Evolutionary conservation across 83 land plant genomes (phyloP).

Genomic region (Picea mariana): DNA sequence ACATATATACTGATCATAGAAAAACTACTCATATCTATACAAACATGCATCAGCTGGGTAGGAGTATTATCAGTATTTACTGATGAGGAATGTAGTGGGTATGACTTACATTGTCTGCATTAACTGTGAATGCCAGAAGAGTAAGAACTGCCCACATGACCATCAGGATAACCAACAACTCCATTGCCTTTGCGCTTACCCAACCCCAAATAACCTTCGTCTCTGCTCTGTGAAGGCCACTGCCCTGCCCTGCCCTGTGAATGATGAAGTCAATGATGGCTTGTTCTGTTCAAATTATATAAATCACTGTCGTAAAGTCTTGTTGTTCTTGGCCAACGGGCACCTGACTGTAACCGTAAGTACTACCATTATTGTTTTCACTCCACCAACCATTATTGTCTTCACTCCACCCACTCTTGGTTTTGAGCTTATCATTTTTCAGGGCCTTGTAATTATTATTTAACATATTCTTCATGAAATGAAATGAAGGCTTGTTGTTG

Average conservation of each 20-base stretch:
- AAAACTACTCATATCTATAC: no score
- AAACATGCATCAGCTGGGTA: no score
- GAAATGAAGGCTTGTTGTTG: background rate
- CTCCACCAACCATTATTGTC: background rate
- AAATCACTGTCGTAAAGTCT: background rate
- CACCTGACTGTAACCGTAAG: background rate
- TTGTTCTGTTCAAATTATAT: background rate
- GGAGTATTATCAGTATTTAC: no score
- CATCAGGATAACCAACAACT: background rate
- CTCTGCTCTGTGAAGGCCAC: background rate
- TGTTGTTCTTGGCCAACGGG: background rate
- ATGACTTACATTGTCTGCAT: slow-evolving; percentile 13
- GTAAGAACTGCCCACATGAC: background rate
- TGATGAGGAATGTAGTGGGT: background rate
- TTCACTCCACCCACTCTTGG: background rate
- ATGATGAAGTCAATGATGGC: no score
- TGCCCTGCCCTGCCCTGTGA: background rate
- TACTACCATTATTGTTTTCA: background rate
- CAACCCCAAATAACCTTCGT: background rate
- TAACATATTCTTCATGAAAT: no score
- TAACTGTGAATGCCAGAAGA: slow-evolving; percentile 5
- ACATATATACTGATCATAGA: no score
- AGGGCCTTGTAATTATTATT: no score
- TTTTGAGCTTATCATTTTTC: no score
- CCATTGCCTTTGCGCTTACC: background rate